Conservation (phyloP, 306 rosid species). For the Prunus mira region DNA sequence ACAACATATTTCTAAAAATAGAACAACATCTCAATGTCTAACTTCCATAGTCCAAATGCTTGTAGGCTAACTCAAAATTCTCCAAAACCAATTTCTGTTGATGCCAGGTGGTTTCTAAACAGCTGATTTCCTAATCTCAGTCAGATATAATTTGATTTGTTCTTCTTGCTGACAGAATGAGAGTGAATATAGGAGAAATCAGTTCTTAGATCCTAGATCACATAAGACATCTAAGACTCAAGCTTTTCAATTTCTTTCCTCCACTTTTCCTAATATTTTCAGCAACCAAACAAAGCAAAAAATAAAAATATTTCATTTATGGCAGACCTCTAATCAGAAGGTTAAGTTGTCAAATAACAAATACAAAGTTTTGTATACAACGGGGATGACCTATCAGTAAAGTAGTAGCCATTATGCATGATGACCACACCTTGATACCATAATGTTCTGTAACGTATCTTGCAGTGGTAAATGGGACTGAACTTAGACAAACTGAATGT, state of each 20-base stretch:
- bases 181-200: no score
- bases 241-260: not conserved
- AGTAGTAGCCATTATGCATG: not conserved
- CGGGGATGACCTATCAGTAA: not conserved
- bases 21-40: no score
- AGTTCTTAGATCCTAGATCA: not conserved
- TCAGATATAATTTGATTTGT: no score
- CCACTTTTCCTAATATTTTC: not conserved
- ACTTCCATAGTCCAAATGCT: no score
- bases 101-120: not conserved
- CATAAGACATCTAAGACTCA: not conserved
- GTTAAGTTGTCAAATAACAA: not conserved
- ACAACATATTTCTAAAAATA: not conserved
- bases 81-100: not conserved
- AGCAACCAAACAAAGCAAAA: conserved; percentile 9
- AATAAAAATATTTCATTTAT: no score
- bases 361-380: not conserved
- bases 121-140: not conserved
- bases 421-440: not conserved
- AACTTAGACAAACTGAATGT: not conserved
- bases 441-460: not conserved
- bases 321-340: no score
- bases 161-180: no score
- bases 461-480: not conserved
- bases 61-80: not conserved